Conservation (phyloP, 2,329 filamentous ascomycete genomes). For the Drechslerella dactyloides region DNA sequence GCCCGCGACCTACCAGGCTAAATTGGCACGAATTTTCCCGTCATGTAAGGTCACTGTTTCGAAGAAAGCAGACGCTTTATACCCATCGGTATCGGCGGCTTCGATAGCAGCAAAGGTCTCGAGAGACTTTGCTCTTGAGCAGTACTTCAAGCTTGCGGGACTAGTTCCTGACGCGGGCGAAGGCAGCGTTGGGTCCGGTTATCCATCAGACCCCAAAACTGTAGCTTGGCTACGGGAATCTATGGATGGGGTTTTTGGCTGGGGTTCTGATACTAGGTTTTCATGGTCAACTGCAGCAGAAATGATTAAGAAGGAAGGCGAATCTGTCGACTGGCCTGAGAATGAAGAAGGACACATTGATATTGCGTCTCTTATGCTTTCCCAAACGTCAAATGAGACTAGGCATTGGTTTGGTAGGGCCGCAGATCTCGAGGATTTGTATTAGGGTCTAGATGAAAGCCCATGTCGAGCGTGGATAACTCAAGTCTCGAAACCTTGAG, state of each 20-base stretch:
- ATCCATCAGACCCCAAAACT: slow-evolving; percentile 85
- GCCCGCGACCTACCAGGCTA: slow-evolving; percentile 81
- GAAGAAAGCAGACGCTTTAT: slow-evolving; percentile 91
- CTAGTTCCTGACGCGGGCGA: slow-evolving; percentile 68
- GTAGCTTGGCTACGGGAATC: slow-evolving; percentile 80
- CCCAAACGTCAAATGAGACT: slow-evolving; percentile 10
- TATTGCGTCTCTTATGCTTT: slow-evolving; percentile 23
- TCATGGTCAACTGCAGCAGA: slow-evolving; percentile 97
- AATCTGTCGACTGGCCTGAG: slow-evolving; percentile 82
- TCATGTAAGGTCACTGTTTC: slow-evolving; percentile 75
- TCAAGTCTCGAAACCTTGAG: neutral
- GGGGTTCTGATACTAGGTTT: slow-evolving; percentile 90
- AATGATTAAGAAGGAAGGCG: slow-evolving; percentile 79
- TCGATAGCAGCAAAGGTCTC: slow-evolving; percentile 97
- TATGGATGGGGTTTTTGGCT: slow-evolving; percentile 93
- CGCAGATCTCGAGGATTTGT: slow-evolving; percentile 11
- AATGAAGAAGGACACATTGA: slow-evolving; percentile 62
- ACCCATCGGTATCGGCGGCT: slow-evolving; percentile 89
- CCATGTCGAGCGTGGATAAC: neutral
- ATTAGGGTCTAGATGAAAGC: too few species aligned
- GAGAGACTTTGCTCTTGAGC: slow-evolving; percentile 82
- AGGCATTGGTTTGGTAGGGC: slow-evolving; percentile 36
- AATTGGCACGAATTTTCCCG: slow-evolving; percentile 83
- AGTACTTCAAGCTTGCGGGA: slow-evolving; percentile 28
- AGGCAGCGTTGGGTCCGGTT: slow-evolving; percentile 81